Conservation (phyloP, 129 eudicot genomes). For the Sambucus nigra region DNA sequence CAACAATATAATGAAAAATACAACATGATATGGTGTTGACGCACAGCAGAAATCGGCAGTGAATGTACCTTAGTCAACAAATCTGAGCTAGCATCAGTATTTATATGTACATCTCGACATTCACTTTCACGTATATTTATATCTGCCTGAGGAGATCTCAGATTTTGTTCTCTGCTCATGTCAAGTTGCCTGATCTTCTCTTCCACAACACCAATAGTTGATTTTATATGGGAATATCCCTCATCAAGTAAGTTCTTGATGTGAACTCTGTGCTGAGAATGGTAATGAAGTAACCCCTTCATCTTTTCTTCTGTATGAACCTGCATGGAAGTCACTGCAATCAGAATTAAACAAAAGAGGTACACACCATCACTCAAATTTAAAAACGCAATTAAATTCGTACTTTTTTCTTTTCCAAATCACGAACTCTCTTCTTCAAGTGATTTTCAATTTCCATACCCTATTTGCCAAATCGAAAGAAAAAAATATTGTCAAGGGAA, state of each 20-base stretch:
- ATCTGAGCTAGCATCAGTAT: conserved; percentile 33
- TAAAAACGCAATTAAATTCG: conserved; percentile 9
- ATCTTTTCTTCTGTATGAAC: conserved; percentile 31
- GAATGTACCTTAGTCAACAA: conserved; percentile 36
- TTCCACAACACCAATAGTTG: conserved; percentile 22
- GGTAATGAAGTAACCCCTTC: conserved; percentile 32
- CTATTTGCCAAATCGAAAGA: conserved; percentile 20
- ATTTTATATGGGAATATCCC: conserved; percentile 47
- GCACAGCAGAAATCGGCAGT: conserved; percentile 3
- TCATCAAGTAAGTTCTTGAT: conserved; percentile 47
- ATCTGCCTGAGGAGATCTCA: conserved; percentile 22
- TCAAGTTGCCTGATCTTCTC: conserved; percentile 40
- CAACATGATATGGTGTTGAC: too few species aligned
- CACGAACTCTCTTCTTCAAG: conserved; percentile 50
- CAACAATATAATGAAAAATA: too few species aligned
- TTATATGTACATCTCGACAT: conserved; percentile 69
- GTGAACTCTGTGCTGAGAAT: conserved; percentile 39
- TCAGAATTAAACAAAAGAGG: conserved; percentile 12
- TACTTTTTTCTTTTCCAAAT: conserved; percentile 61
- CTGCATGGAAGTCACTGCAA: conserved; percentile 31
- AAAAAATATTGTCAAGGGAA: neutral
- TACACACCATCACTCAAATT: conserved; percentile 1
- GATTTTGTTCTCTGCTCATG: conserved; percentile 20
- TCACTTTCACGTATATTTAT: conserved; percentile 31
- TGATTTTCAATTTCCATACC: conserved; percentile 79